Evolutionary conservation across 2,329 filamentous ascomycete genomes (phyloP).

Genomic region (Metarhizium rileyi): DNA sequence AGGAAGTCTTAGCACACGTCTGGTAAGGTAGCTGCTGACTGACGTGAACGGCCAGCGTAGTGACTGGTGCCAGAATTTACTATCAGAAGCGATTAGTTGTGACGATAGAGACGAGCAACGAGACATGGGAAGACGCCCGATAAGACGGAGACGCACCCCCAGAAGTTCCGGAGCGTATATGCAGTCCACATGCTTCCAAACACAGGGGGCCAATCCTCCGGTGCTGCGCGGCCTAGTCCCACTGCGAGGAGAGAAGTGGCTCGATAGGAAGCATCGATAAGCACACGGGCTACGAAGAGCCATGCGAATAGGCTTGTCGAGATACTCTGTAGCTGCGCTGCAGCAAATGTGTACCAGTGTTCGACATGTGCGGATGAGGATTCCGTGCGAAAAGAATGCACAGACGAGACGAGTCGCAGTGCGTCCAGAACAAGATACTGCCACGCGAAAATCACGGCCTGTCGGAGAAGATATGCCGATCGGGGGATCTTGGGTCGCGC

Average conservation of each 20-base stretch:
- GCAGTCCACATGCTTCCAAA: not conserved
- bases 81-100: not conserved
- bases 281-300: not conserved
- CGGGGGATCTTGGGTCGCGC: not conserved
- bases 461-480: not conserved
- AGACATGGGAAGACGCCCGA: too few relatives aligned
- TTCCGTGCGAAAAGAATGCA: too few relatives aligned
- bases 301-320: not conserved
- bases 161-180: not conserved
- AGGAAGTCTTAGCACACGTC: not conserved
- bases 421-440: not conserved
- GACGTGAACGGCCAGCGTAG: not conserved
- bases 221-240: not conserved
- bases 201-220: not conserved
- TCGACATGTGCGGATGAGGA: not conserved
- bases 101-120: too few relatives aligned
- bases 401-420: not conserved
- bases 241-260: not conserved
- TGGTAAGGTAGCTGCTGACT: not conserved
- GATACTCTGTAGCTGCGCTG: not conserved
- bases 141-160: not conserved
- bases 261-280: constrained; percentile 1
- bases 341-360: not conserved
- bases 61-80: constrained; percentile 1
- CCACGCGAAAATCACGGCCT: not conserved